Evolutionary conservation across 371 early-diverging fungal genomes (phyloP).

Genomic region (Parasitella parasitica): DNA sequence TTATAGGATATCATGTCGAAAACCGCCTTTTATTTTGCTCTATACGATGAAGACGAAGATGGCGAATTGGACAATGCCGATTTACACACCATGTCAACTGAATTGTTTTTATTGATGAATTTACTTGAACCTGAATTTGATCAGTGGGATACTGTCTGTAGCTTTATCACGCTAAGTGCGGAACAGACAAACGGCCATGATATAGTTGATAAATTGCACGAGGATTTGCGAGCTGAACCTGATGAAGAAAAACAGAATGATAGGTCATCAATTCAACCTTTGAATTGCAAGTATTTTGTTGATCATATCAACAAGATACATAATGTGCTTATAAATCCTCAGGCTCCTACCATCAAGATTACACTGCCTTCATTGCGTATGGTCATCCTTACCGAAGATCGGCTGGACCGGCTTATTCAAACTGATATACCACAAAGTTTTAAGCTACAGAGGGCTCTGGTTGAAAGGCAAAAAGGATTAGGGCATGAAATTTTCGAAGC

Average conservation of each 20-base stretch:
- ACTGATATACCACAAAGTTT: constrained; percentile 55
- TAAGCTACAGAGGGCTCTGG: constrained; percentile 53
- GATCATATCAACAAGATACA: neutral
- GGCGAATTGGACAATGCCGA: constrained; percentile 70
- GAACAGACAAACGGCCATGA: constrained; percentile 48
- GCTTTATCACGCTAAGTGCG: constrained; percentile 56
- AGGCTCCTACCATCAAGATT: constrained; percentile 20
- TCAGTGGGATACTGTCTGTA: constrained; percentile 59
- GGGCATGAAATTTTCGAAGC: constrained; percentile 50
- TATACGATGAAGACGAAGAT: constrained; percentile 75
- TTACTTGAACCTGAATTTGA: constrained; percentile 46
- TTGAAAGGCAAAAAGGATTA: constrained; percentile 33
- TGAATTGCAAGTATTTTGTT: neutral
- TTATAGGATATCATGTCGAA: constrained; percentile 71
- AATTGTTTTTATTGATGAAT: constrained; percentile 70
- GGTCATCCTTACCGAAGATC: constrained; percentile 68
- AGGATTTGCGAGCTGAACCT: neutral
- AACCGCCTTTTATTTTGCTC: constrained; percentile 77
- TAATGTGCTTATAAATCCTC: neutral
- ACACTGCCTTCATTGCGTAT: constrained; percentile 50
- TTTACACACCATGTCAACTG: constrained; percentile 79
- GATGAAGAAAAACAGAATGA: neutral
- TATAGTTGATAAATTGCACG: neutral
- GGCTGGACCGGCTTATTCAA: constrained; percentile 64
- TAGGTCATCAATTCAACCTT: too few species aligned